A percentile compares a stretch with the other conserved stretches of the same genome.
Evolutionary conservation across 306 rosid species (phyloP).

Genomic region (Trifolium dubium): DNA sequence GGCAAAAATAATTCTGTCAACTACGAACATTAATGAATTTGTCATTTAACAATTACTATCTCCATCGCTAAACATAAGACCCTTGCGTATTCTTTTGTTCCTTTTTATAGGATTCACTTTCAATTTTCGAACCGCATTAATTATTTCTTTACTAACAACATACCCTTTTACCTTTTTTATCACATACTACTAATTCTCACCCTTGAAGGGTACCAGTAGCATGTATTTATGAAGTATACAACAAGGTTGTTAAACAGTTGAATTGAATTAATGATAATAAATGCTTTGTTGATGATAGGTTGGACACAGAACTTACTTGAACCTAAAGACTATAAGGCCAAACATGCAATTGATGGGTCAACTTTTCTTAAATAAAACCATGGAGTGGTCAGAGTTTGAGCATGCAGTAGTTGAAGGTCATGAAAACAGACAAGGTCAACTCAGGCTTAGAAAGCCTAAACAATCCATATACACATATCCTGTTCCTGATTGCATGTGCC

Average conservation of each 20-base stretch:
- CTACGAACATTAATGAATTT: constrained; percentile 10
- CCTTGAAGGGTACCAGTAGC: too few species aligned
- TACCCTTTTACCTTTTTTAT: too few species aligned
- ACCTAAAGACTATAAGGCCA: constrained; percentile 90
- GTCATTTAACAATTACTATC: background rate
- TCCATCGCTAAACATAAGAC: too few species aligned
- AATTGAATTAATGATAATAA: constrained; percentile 25
- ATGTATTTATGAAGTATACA: constrained; percentile 2
- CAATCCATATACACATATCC: constrained; percentile 96
- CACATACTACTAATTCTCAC: too few species aligned
- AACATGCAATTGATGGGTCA: constrained; percentile 92
- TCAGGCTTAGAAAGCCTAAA: constrained; percentile 83
- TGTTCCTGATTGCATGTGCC: constrained; percentile 96
- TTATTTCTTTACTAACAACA: too few species aligned
- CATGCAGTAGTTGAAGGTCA: constrained; percentile 75
- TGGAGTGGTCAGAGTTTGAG: constrained; percentile 78
- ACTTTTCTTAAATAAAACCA: constrained; percentile 85
- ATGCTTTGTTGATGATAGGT: constrained; percentile 62
- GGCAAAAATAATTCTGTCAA: background rate
- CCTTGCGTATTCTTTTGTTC: too few species aligned
- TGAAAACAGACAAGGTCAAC: constrained; percentile 80
- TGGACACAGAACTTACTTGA: constrained; percentile 89
- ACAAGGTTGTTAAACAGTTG: constrained; percentile 1
- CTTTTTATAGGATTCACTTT: too few species aligned
- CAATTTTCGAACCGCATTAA: too few species aligned